A percentile compares a stretch with the other conserved stretches of the same genome.
These are phyloP conservation scores for Tetradesmus obliquus DNA, from an alignment of 139 green algal genomes.

Conservation along the genomic window DNA sequence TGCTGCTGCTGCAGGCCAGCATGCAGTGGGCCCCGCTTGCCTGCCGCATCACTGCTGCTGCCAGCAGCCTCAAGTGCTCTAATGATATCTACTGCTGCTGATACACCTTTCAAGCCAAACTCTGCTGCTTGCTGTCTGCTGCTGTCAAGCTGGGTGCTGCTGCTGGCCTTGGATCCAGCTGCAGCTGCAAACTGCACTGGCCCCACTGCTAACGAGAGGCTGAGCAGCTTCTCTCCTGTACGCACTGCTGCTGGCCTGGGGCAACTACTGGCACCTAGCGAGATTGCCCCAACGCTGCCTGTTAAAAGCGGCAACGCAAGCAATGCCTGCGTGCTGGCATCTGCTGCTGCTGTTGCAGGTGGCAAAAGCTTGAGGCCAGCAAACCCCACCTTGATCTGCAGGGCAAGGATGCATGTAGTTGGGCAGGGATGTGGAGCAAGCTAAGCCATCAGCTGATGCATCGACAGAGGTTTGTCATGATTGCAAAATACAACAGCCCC, in stretches of 20 bases:
- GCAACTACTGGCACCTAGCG: slow-evolving; percentile 12
- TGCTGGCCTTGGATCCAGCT: background rate
- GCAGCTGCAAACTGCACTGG: slow-evolving; percentile 10
- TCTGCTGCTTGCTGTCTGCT: background rate
- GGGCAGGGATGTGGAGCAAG: too few relatives aligned
- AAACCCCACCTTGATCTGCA: slow-evolving; percentile 38
- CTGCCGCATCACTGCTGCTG: background rate
- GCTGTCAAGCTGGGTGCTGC: background rate
- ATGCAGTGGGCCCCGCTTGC: background rate
- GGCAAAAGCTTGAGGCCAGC: slow-evolving; percentile 4
- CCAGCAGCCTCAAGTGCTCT: background rate
- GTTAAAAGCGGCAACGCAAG: background rate
- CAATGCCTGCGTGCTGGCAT: background rate
- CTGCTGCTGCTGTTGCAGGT: background rate
- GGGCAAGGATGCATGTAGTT: background rate
- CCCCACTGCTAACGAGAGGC: background rate
- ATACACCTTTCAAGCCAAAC: background rate
- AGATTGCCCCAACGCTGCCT: slow-evolving; percentile 13
- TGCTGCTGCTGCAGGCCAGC: slow-evolving; percentile 31
- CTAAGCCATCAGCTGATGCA: too few relatives aligned
- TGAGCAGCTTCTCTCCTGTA: background rate
- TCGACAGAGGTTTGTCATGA: too few relatives aligned
- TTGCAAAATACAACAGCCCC: too few relatives aligned
- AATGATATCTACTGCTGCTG: background rate
- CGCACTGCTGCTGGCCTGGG: slow-evolving; percentile 4